Percentiles rank a stretch among this genome's conserved stretches.
These are phyloP conservation scores for Colletotrichum orbiculare DNA, from an alignment of 2,329 filamentous ascomycete species.

Conservation along the genomic window DNA sequence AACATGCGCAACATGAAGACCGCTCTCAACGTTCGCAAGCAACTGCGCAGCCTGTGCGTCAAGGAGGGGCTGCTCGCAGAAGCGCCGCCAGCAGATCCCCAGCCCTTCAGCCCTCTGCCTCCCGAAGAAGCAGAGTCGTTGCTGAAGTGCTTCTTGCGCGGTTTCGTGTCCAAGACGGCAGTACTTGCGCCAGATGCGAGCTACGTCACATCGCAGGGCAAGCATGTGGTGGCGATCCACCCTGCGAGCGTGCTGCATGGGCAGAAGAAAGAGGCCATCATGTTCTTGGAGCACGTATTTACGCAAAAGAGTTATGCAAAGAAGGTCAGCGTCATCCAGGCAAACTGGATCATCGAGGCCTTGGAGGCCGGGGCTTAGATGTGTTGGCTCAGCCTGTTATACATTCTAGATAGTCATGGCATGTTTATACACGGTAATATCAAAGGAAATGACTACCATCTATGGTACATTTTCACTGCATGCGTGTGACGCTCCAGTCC, in stretches of 20 bases:
- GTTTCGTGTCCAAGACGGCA: constrained; percentile 71
- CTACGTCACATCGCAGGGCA: constrained; percentile 69
- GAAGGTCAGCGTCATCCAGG: constrained; percentile 71
- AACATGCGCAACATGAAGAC: constrained; percentile 71
- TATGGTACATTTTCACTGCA: constrained; percentile 5
- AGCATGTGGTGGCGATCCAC: constrained; percentile 71
- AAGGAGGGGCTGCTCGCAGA: constrained; percentile 62
- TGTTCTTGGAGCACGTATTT: constrained; percentile 76
- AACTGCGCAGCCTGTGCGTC: constrained; percentile 67
- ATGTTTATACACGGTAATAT: constrained; percentile 4
- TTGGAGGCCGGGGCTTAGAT: constrained; percentile 44
- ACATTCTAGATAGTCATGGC: constrained; percentile 9
- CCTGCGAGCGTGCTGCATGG: constrained; percentile 72
- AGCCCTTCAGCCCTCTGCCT: constrained; percentile 64
- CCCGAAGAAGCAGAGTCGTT: constrained; percentile 66
- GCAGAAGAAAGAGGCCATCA: constrained; percentile 72
- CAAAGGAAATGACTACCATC: neutral
- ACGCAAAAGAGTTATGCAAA: constrained; percentile 75
- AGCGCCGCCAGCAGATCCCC: constrained; percentile 61
- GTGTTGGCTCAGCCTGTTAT: neutral
- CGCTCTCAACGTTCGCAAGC: constrained; percentile 70
- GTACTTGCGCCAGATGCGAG: constrained; percentile 69
- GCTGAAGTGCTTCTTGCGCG: constrained; percentile 70
- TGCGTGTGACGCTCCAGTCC: neutral
- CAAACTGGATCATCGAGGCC: constrained; percentile 67